A percentile compares a stretch with the other conserved stretches of the same genome.
Evolutionary conservation across 495 filamentous ascomycete genomes (phyloP).

Genomic region (Penicillium dipodomyicola): DNA sequence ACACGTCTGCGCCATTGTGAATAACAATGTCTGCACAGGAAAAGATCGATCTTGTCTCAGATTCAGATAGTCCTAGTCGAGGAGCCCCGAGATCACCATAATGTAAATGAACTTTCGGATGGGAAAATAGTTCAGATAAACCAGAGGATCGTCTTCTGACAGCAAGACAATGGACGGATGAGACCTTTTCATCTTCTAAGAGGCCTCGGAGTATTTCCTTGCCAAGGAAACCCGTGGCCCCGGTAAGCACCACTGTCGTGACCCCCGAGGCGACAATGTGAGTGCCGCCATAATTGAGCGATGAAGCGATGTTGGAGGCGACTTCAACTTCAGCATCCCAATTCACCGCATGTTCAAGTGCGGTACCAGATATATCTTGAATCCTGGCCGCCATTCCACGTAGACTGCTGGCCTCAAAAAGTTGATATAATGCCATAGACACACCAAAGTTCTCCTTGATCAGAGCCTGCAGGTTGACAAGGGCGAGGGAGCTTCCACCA

Average conservation of each 20-base stretch:
- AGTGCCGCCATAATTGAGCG: neutral
- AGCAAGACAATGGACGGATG: conserved; percentile 34
- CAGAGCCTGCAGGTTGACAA: conserved; percentile 31
- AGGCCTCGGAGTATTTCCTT: conserved; percentile 28
- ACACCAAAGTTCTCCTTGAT: conserved; percentile 27
- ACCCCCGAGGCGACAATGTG: neutral
- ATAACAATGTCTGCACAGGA: conserved; percentile 41
- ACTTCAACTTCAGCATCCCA: conserved; percentile 25
- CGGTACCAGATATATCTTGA: neutral
- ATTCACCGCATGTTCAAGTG: conserved; percentile 12
- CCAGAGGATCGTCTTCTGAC: conserved; percentile 16
- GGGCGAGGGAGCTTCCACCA: conserved; percentile 38
- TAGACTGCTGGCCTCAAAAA: conserved; percentile 38
- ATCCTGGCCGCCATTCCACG: conserved; percentile 30
- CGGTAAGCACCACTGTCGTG: conserved; percentile 30
- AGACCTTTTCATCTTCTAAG: conserved; percentile 20
- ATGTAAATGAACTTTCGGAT: conserved; percentile 35
- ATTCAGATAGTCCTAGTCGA: conserved; percentile 37
- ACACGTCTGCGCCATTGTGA: conserved; percentile 53
- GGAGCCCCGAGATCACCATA: conserved; percentile 35
- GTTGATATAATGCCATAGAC: conserved; percentile 26
- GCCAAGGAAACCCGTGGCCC: conserved; percentile 39
- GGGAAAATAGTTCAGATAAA: conserved; percentile 14
- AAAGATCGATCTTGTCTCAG: conserved; percentile 28
- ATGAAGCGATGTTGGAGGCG: neutral